Evolutionary conservation across 2,329 filamentous ascomycete species (phyloP).

Genomic region (Aspergillus pseudoterreus): DNA sequence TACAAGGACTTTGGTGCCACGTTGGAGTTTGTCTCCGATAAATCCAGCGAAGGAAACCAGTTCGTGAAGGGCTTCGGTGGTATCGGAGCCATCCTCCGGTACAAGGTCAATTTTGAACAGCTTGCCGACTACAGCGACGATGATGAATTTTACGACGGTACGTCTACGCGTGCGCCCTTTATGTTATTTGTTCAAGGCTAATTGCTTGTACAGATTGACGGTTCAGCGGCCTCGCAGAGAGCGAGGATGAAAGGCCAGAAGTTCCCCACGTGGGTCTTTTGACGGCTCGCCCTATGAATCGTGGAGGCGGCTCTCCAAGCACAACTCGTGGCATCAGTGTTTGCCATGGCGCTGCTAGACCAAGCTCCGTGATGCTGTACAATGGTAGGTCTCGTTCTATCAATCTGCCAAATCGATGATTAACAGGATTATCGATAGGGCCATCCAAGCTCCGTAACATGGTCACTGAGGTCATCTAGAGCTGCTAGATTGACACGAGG

Average conservation of each 20-base stretch:
- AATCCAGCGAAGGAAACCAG: slow-evolving; percentile 97
- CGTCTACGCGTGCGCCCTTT: slow-evolving; percentile 3
- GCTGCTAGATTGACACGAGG: slow-evolving; percentile 22
- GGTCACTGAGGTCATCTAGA: slow-evolving; percentile 26
- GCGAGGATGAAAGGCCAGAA: slow-evolving; percentile 78
- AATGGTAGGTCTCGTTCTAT: slow-evolving; percentile 27
- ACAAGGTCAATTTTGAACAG: slow-evolving; percentile 99
- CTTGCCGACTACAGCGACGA: slow-evolving; percentile 87
- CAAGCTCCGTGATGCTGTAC: slow-evolving; percentile 35
- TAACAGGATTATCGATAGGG: slow-evolving; percentile 21
- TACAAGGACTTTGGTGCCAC: slow-evolving; percentile 97
- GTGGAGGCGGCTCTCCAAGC: slow-evolving; percentile 32
- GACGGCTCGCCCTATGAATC: slow-evolving; percentile 50
- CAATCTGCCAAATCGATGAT: not conserved
- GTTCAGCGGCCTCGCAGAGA: slow-evolving; percentile 76
- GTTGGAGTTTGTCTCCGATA: slow-evolving; percentile 95
- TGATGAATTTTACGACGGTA: slow-evolving; percentile 84
- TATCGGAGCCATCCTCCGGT: slow-evolving; percentile 93
- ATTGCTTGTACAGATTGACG: slow-evolving; percentile 67
- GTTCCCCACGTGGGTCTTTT: slow-evolving; percentile 50
- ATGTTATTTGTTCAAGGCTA: not conserved
- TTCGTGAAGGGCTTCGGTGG: slow-evolving; percentile 99
- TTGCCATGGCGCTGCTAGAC: slow-evolving; percentile 27
- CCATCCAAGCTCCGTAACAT: slow-evolving; percentile 44
- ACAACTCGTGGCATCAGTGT: slow-evolving; percentile 29